Evolutionary conservation across 2,329 filamentous ascomycete species (phyloP), one percentile per base, ranked within the genome.

Genomic region (Fusarium tricinctum): DNA sequence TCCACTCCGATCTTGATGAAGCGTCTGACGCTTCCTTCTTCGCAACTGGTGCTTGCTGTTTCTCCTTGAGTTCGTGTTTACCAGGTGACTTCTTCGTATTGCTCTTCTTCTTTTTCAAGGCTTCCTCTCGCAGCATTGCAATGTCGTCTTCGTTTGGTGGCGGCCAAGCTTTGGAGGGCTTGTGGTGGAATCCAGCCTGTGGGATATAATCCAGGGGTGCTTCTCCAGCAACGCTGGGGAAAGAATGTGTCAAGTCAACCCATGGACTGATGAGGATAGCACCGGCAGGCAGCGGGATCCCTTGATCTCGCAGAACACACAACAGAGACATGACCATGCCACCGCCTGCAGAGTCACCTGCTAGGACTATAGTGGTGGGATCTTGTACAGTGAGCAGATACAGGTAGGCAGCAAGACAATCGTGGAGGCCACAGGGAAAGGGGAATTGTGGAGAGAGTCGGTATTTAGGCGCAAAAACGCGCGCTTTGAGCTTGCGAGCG

Each of bases 211-310:
- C 96, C 50, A 93, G 80, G 1, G 88, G 87, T 49, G 88, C 89
- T 40, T 93, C 88, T 7, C 84, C 87, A 3, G 88, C 86, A n/a
- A 97, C 86, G 69, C 94, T 97, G 0, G 96, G 96, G 68, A 98
- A 98, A 0, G 94, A 97, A 77, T 98, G 95, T 1, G 93, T 97
- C 53, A 98, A 81, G 77, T 99, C 96, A 10, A 95, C 94, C 96
- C 96, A 99, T 1, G 96, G 96, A 49, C 93, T 97, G 51, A 98
- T 92, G 40, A 98, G 83, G 44, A 98, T 90, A 6, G 92, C 94
- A 2, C 96, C 96, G 3, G 96, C 94, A 1, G 96, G 96, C 26
- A 97, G 79, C 8, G 95, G 92, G 15, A 97, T 83, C 0, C 90
- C 91, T 76, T 92, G 91, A 75, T 98, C 94, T 66, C 96, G 89